Base-by-base conservation (phyloP, 169 alveolate genomes). In the Cryptosporidium muris region DNA sequence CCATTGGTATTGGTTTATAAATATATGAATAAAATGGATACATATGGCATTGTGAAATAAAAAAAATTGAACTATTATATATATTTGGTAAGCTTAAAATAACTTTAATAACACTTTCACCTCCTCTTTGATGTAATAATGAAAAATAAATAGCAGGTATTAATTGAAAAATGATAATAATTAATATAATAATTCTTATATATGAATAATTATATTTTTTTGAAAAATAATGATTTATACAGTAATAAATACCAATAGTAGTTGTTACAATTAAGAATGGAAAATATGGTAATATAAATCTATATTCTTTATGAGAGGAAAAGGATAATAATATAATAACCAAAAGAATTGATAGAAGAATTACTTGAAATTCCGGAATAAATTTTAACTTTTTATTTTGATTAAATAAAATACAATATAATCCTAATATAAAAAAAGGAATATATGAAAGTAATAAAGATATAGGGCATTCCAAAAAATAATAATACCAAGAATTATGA, bases 11-110 rank as follows among this genome's bases (percentile, higher is more conserved):
- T 51, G 51, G 66, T 45, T 88, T 45, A 48, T 89, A 88, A 37
- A 89, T 65, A 67, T 81, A 89, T 9, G 90, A 89, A 43, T 89
- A 89, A 49, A 74, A 60, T 5, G 92, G 92, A 6, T 64, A 80
- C 64, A 82, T 89, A 43, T 81, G 85, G 51, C 92, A 89, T 52
- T 82, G 88, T 1, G 82, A 66, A 36, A 81, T 65, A 54, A 89
- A 81, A 25, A 88, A 64, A 64, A 89, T 54, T n/a, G 81, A 80
- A 40, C 68, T 51, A 42, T 80, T 81, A 14, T 64, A 54, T 42
- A 51, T 47, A 14, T 49, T 7, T 63, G 62, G 51, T 52, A 81
- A 53, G 5, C 65, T 67, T 25, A 89, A 49, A 25, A 89, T 67
- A 58, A 51, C 62, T 5, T 65, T 36, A 34, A 82, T 43, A 16